A percentile compares a stretch with the other conserved stretches of the same genome.
Evolutionary conservation across 2,329 filamentous ascomycete genomes (phyloP).

Genomic region (Penicillium psychrosexuale): DNA sequence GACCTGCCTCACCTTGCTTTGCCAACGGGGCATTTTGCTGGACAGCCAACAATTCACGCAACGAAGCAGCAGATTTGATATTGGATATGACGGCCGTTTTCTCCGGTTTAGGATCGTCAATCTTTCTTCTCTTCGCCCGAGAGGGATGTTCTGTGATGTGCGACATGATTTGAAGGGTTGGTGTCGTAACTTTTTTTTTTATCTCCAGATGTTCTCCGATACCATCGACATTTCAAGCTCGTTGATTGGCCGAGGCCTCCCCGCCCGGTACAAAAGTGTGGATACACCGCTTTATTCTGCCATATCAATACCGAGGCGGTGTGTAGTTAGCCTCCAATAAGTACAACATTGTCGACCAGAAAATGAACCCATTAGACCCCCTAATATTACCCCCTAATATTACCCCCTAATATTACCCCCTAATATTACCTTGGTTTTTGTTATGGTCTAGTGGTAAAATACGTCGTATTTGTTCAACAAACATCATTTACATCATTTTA

Average conservation of each 20-base stretch:
- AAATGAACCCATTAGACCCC: too few species aligned
- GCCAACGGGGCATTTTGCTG: conserved; percentile 61
- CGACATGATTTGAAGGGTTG: conserved; percentile 30
- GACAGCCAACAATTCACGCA: conserved; percentile 66
- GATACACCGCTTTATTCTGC: conserved; percentile 2
- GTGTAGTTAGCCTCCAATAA: not conserved
- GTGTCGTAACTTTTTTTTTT: conserved; percentile 19
- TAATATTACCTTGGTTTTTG: too few species aligned
- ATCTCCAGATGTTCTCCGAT: conserved; percentile 23
- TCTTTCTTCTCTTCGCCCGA: conserved; percentile 41
- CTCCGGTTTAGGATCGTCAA: conserved; percentile 26
- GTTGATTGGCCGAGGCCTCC: conserved; percentile 17
- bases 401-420: too few species aligned
- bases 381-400: too few species aligned
- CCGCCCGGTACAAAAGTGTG: conserved; percentile 4
- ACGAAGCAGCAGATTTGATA: conserved; percentile 57
- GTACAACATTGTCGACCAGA: too few species aligned
- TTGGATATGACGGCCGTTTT: conserved; percentile 14
- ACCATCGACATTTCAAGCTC: conserved; percentile 20
- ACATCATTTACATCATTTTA: not conserved
- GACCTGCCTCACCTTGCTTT: conserved; percentile 63
- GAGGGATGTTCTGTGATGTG: conserved; percentile 33
- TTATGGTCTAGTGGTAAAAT: too few species aligned
- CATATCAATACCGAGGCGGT: not conserved
- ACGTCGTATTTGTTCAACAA: too few species aligned